Percentiles rank a stretch among this genome's conserved stretches.
These are phyloP conservation scores for Mangifera indica DNA, from an alignment of 345 rosid species.

Conservation along the genomic window DNA sequence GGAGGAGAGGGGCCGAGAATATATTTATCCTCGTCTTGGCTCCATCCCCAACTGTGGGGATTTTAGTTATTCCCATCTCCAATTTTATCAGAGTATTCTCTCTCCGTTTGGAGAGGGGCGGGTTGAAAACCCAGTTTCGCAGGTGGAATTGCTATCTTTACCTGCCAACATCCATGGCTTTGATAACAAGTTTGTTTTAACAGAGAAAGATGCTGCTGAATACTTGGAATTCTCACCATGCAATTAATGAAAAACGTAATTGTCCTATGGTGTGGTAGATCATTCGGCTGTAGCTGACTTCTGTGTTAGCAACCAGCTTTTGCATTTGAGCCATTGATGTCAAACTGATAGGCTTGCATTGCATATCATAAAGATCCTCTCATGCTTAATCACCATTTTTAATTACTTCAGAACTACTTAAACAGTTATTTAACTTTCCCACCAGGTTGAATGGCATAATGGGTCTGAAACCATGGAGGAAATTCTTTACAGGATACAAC, in stretches of 20 bases:
- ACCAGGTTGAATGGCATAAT: slow-evolving; percentile 75
- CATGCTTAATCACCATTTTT: no score
- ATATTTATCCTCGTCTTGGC: no score
- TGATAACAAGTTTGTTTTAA: not conserved
- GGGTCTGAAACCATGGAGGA: slow-evolving; percentile 82
- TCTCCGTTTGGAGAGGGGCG: no score
- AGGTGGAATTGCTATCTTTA: not conserved
- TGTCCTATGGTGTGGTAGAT: not conserved
- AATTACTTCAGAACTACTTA: not conserved
- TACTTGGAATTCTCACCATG: not conserved
- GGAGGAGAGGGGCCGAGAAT: no score
- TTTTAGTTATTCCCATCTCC: no score
- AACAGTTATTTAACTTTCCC: not conserved
- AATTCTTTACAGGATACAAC: slow-evolving; percentile 68
- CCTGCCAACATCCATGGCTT: not conserved
- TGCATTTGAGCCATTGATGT: not conserved
- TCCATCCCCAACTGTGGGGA: no score
- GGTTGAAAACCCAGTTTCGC: no score
- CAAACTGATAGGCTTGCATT: no score
- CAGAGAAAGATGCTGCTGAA: not conserved
- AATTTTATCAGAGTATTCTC: no score
- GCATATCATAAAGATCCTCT: no score
- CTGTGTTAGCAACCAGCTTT: not conserved
- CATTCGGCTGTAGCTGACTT: not conserved
- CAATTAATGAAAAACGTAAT: not conserved